Evolutionary conservation across 192 early-diverging fungal species (phyloP), one percentile per base, ranked within the genome.

Genomic region (Geranomyces michiganensis): DNA sequence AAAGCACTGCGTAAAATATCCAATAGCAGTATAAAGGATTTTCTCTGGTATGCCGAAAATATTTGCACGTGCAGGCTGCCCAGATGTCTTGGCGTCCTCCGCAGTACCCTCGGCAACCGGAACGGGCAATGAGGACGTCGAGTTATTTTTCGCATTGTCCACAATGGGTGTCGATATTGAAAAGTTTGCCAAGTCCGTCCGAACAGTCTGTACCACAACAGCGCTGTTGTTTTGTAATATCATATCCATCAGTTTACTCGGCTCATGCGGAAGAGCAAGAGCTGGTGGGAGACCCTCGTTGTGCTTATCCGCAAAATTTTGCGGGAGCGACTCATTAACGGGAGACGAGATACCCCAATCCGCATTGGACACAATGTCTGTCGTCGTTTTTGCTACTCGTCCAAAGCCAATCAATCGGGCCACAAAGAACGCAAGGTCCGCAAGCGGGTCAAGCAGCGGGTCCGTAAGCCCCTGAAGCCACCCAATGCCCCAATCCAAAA

Each of bases 391-490:
- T 4, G 31, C 36, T 10, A 24, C 44, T 19, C 30, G 41, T 1
- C 62, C 15, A 75, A 30, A 14, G n/a, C 77, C 79, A 0, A 70
- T 8, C 63, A 71, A 76, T 14, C 68, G 45, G 14, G 77, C 62
- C 19, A 66, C 45, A 46, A 48, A 59, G 26, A 68, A 33, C 15
- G 78, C 30, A 31, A 73, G 73, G 74, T 93, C 91, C 0, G 90
- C 70, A 1, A 88, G 62, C 29, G 90, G 82, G 62, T 94, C 88
- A 21, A 92, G 79, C 6, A 93, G 62, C 0, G 92, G 86, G 68
- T 98, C 93, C 4, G 90, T 89, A 19, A 90, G n/a, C n/a, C 70
- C 76, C 56, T 90, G 84, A 45, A 90, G 74, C 9, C 79, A n/a
- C 21, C 41, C 33, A 12, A 77, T 31, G 17, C 19, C 62, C 45